Percentiles rank a stretch among this genome's conserved stretches.
phyloP scores from a whole-genome alignment of 495 filamentous ascomycete species.

The Podospora pseudocomata region DNA sequence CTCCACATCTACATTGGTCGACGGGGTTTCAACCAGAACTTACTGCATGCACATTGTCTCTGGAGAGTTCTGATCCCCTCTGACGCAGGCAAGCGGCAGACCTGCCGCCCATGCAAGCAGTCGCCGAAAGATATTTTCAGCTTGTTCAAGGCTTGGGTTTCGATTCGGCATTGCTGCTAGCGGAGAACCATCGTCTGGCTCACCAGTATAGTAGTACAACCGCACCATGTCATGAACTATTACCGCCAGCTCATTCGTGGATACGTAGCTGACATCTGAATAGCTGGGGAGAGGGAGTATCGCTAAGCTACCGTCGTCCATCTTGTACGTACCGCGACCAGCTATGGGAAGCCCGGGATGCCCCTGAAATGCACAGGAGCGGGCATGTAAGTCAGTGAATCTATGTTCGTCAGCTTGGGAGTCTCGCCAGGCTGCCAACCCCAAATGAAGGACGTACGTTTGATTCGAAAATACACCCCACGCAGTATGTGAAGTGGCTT shows the following conservation, averaged over 20 bases:
- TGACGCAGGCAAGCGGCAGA: neutral
- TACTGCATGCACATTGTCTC: constrained; percentile 5
- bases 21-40: neutral
- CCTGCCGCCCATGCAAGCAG: neutral
- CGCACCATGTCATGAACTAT: neutral
- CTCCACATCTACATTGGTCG: neutral
- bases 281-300: neutral
- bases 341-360: neutral
- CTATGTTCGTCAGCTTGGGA: neutral
- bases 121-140: neutral
- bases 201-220: neutral
- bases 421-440: neutral
- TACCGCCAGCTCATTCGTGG: neutral
- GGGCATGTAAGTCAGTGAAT: neutral
- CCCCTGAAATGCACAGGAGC: neutral
- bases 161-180: neutral
- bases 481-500: neutral
- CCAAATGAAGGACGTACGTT: neutral
- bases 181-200: neutral
- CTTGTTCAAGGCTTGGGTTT: neutral
- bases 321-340: neutral
- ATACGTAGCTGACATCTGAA: neutral
- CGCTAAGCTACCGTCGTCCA: neutral
- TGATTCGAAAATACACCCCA: neutral
- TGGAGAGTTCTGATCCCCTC: neutral